Percentiles rank a stretch among this genome's conserved stretches.
These are phyloP conservation scores for Magnusiomyces tetraspermus DNA, from an alignment of 1,139 yeast genomes.

Conservation along the genomic window DNA sequence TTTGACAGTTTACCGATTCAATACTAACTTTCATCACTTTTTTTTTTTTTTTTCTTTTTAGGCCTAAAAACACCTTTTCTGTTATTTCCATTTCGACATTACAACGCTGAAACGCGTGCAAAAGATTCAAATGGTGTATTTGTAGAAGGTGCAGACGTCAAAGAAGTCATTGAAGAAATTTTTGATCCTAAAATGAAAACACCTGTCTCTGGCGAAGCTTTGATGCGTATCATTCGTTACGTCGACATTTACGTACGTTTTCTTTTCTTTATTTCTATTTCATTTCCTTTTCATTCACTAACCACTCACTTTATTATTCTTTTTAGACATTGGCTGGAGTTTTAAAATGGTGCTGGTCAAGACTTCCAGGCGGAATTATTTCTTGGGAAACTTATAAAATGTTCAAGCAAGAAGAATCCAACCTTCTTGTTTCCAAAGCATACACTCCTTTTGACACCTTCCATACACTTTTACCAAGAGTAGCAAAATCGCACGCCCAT, in stretches of 20 bases:
- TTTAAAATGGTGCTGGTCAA: constrained; percentile 75
- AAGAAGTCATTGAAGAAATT: constrained; percentile 20
- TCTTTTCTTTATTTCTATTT: neutral
- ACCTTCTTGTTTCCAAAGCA: constrained; percentile 25
- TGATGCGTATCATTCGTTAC: constrained; percentile 24
- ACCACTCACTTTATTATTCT: no score
- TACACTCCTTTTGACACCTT: constrained; percentile 51
- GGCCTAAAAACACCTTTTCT: constrained; percentile 25
- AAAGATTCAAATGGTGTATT: constrained; percentile 7
- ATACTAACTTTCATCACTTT: no score
- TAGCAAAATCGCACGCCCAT: constrained; percentile 75
- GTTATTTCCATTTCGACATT: constrained; percentile 27
- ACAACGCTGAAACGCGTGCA: constrained; percentile 9
- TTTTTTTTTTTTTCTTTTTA: neutral
- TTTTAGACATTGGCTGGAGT: constrained; percentile 58
- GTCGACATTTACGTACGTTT: constrained; percentile 25
- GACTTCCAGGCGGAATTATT: constrained; percentile 66
- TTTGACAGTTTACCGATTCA: no score
- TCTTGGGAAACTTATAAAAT: constrained; percentile 80
- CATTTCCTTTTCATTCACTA: neutral
- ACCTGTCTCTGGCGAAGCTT: constrained; percentile 25
- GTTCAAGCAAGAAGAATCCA: constrained; percentile 53
- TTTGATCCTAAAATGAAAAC: constrained; percentile 20
- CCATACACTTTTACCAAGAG: constrained; percentile 71
- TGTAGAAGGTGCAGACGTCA: constrained; percentile 21